Conservation (phyloP, 805 yeast genomes). For the Metschnikowia lochheadii region DNA sequence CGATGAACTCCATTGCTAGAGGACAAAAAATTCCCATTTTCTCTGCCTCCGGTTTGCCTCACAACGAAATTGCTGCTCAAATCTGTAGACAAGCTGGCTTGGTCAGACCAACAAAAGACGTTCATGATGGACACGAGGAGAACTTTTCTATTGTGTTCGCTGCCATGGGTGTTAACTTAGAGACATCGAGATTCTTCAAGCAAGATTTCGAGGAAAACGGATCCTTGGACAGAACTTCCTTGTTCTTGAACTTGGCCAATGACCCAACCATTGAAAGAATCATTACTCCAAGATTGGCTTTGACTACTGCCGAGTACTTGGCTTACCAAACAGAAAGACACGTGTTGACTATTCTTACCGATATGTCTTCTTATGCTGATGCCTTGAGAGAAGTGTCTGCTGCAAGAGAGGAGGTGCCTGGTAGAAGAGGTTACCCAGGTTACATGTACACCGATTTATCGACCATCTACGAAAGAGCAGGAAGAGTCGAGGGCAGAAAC, state of each 20-base stretch:
- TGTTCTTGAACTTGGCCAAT: conserved; percentile 95
- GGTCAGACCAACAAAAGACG: conserved; percentile 99
- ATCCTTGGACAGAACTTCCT: conserved; percentile 93
- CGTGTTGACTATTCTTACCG: conserved; percentile 95
- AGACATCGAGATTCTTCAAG: conserved; percentile 96
- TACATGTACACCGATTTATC: conserved; percentile 99
- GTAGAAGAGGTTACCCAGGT: conserved; percentile 99
- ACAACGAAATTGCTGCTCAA: conserved; percentile 99
- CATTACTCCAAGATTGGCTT: conserved; percentile 97
- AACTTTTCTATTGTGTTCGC: conserved; percentile 98
- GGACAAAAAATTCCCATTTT: conserved; percentile 99
- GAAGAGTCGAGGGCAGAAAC: conserved; percentile 99
- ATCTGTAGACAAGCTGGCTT: conserved; percentile 99
- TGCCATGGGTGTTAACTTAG: conserved; percentile 99
- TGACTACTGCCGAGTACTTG: conserved; percentile 96
- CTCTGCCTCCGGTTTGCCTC: conserved; percentile 99
- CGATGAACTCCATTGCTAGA: conserved; percentile 99
- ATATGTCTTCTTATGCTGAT: conserved; percentile 99
- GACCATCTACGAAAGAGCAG: conserved; percentile 98
- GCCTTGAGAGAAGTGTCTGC: conserved; percentile 99
- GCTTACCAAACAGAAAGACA: conserved; percentile 99
- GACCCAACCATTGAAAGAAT: conserved; percentile 99
- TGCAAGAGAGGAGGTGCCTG: conserved; percentile 99
- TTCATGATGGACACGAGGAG: conserved; percentile 99
- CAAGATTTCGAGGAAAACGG: conserved; percentile 99